Percentiles rank a stretch among this genome's conserved stretches.
These are phyloP conservation scores for Kodamaea jinghongensis DNA, from an alignment of 805 yeast species.

Conservation along the genomic window DNA sequence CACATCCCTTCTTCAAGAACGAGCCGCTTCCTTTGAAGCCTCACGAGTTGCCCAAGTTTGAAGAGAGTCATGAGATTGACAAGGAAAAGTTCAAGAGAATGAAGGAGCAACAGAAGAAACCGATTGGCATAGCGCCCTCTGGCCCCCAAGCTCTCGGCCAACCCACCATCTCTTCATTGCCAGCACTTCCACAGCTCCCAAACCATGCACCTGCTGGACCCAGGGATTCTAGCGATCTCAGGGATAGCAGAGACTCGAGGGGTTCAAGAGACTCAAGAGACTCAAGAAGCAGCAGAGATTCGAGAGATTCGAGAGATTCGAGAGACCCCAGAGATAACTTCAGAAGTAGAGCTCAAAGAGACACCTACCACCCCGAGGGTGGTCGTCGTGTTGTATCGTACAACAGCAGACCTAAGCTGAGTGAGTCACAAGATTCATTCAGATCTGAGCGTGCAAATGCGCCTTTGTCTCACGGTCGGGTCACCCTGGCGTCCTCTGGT, in stretches of 20 bases:
- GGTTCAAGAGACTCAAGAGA: not conserved
- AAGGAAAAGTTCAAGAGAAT: slow-evolving; percentile 53
- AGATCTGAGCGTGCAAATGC: not conserved
- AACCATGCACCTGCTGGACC: no score
- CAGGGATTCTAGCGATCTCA: not conserved
- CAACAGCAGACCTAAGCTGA: not conserved
- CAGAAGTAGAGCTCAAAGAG: not conserved
- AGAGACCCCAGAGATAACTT: not conserved
- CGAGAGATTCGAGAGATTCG: not conserved
- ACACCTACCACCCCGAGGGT: not conserved
- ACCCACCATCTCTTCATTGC: no score
- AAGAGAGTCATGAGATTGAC: slow-evolving; percentile 89
- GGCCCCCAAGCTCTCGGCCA: not conserved
- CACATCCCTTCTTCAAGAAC: slow-evolving; percentile 63
- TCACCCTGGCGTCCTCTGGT: slow-evolving; percentile 8
- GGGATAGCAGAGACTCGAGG: not conserved
- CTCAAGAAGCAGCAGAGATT: not conserved
- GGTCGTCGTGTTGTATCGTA: not conserved
- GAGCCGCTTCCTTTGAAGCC: slow-evolving; percentile 65
- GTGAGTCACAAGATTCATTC: slow-evolving; percentile 1
- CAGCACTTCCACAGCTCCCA: no score
- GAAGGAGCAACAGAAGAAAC: slow-evolving; percentile 18
- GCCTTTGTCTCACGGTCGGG: slow-evolving; percentile 1
- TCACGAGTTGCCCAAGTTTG: slow-evolving; percentile 59
- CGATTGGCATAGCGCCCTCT: not conserved